Conservation (phyloP, 495 filamentous ascomycete species). For the Lineolata rhizophorae region DNA sequence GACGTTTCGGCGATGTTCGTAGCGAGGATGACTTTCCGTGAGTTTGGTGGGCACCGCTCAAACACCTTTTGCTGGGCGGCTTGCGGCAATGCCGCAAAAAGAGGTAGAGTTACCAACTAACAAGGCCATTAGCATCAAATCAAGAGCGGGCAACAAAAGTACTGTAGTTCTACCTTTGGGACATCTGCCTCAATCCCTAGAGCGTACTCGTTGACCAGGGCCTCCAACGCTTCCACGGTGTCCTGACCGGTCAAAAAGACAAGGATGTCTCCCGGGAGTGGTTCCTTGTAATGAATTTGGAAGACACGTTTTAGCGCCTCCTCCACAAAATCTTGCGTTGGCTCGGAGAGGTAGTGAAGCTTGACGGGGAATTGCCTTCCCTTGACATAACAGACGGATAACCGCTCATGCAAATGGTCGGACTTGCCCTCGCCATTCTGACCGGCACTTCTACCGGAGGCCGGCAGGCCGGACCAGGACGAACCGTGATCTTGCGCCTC, state of each 20-base stretch:
- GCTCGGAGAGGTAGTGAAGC: constrained; percentile 49
- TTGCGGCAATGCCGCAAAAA: constrained; percentile 54
- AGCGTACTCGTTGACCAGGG: constrained; percentile 61
- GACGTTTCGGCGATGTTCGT: constrained; percentile 99
- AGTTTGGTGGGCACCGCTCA: constrained; percentile 45
- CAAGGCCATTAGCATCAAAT: background rate
- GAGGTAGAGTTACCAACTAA: constrained; percentile 38
- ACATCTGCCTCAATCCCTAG: constrained; percentile 43
- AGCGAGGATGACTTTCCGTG: constrained; percentile 72
- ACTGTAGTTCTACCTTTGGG: constrained; percentile 34
- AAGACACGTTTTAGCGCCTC: constrained; percentile 65
- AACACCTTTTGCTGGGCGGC: constrained; percentile 73
- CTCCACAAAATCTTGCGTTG: constrained; percentile 68
- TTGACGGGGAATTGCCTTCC: constrained; percentile 79
- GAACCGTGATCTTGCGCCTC: constrained; percentile 6
- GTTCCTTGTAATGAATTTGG: constrained; percentile 69
- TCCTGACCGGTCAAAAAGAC: constrained; percentile 91
- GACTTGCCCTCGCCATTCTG: background rate
- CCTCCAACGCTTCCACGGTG: constrained; percentile 64
- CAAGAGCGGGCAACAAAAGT: background rate
- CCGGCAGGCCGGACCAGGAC: constrained; percentile 9
- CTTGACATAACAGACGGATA: constrained; percentile 49
- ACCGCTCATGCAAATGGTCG: background rate
- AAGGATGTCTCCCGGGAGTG: constrained; percentile 79
- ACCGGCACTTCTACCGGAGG: background rate